phyloP scores from a whole-genome alignment of 352 stramenopile genomes.

The Phytopythium ostracodes region DNA sequence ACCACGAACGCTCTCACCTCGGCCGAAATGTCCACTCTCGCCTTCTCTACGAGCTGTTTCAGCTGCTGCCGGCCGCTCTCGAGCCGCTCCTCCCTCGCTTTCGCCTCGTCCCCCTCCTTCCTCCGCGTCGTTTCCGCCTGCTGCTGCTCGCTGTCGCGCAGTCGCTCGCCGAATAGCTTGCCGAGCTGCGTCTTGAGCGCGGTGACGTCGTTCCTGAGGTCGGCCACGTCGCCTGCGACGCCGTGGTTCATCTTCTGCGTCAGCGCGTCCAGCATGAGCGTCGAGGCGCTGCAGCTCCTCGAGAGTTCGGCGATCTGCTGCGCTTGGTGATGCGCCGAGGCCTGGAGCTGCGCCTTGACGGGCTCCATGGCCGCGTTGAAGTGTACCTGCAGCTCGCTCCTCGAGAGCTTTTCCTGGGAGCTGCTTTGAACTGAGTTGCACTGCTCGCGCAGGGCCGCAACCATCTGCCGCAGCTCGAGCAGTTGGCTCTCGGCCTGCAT shows the following conservation, averaged over 20 bases:
- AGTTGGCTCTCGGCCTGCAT: constrained; percentile 83
- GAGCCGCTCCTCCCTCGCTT: constrained; percentile 3
- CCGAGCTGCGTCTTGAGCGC: constrained; percentile 51
- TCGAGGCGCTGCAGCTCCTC: constrained; percentile 50
- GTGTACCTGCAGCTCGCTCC: constrained; percentile 68
- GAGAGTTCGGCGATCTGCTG: constrained; percentile 72
- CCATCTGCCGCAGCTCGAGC: constrained; percentile 69
- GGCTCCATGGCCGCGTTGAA: constrained; percentile 80
- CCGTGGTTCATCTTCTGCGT: constrained; percentile 64
- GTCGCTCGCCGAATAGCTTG: constrained; percentile 13
- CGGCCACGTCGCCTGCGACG: constrained; percentile 41
- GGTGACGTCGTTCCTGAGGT: constrained; percentile 48
- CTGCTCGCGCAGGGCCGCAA: constrained; percentile 67
- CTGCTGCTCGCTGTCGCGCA: constrained; percentile 1
- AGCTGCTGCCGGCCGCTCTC: constrained; percentile 10
- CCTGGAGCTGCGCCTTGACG: constrained; percentile 74
- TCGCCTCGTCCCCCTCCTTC: constrained; percentile 6
- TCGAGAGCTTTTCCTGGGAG: constrained; percentile 72
- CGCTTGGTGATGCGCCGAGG: constrained; percentile 66
- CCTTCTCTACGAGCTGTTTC: constrained; percentile 12
- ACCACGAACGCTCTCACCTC: constrained; percentile 1
- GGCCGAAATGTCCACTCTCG: background rate
- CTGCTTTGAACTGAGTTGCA: constrained; percentile 53
- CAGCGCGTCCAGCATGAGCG: constrained; percentile 50
- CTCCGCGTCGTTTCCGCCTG: background rate